A percentile compares a stretch with the other conserved stretches of the same genome.
Conservation (phyloP, 768 basidiomycete species). For the Dioszegia hungarica region DNA sequence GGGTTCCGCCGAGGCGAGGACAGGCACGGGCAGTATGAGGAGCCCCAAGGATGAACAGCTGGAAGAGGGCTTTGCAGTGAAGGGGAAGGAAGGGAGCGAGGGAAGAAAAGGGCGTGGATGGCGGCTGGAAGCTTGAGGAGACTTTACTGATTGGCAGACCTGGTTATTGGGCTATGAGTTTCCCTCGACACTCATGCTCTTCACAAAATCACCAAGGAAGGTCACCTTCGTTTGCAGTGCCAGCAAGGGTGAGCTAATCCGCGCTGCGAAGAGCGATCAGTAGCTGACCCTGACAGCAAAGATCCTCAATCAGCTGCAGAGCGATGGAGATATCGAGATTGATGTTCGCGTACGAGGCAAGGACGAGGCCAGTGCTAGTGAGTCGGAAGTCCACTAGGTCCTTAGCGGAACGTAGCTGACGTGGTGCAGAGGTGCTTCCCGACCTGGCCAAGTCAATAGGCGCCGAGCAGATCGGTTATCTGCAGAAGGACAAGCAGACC, state of each 20-base stretch:
- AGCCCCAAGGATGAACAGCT: too few relatives aligned
- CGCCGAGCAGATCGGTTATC: constrained; percentile 57
- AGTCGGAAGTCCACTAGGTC: background rate
- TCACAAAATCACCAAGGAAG: constrained; percentile 58
- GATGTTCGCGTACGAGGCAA: constrained; percentile 59
- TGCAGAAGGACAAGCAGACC: constrained; percentile 74
- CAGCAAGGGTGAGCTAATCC: constrained; percentile 65
- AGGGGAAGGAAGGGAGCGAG: too few relatives aligned
- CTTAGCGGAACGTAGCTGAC: background rate
- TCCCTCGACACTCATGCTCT: constrained; percentile 83
- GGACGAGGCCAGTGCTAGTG: constrained; percentile 40
- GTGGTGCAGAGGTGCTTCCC: constrained; percentile 59
- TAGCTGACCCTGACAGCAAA: constrained; percentile 58
- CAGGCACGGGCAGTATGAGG: too few relatives aligned
- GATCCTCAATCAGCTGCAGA: constrained; percentile 72
- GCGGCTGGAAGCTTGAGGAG: background rate
- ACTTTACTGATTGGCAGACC: constrained; percentile 57
- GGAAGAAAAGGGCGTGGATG: too few relatives aligned
- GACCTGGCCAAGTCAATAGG: constrained; percentile 57
- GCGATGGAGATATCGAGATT: constrained; percentile 56
- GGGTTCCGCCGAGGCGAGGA: too few relatives aligned
- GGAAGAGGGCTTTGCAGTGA: too few relatives aligned
- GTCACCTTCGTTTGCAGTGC: constrained; percentile 77
- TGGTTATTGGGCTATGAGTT: constrained; percentile 98
- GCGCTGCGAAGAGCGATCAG: background rate